phyloP scores from a whole-genome alignment of 768 basidiomycete genomes.

The Suillus alpinus region DNA sequence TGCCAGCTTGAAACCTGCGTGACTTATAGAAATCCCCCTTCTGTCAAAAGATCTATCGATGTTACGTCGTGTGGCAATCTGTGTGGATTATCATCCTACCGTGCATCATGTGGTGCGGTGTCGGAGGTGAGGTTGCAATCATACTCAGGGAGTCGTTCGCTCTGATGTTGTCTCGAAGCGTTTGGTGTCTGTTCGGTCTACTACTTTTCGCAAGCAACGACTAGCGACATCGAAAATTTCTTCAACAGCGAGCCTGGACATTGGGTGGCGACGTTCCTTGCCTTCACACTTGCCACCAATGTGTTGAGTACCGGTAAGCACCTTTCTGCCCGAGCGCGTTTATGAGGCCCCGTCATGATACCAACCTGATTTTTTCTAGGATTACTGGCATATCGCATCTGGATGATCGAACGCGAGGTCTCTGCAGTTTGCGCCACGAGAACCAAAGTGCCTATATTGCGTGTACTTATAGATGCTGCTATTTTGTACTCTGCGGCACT shows the following conservation, averaged over 20 bases:
- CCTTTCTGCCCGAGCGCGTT: too few relatives aligned
- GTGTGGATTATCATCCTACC: constrained; percentile 10
- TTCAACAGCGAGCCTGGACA: too few relatives aligned
- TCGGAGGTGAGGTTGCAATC: constrained; percentile 4
- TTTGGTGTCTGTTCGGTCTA: too few relatives aligned
- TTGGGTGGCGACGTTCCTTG: too few relatives aligned
- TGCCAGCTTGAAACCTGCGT: neutral
- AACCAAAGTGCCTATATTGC: neutral
- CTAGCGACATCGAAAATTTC: too few relatives aligned
- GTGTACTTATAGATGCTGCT: neutral
- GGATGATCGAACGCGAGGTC: neutral
- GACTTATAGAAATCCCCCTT: neutral
- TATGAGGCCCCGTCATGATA: neutral
- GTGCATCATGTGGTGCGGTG: constrained; percentile 4
- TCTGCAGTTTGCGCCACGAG: neutral
- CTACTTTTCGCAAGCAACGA: too few relatives aligned
- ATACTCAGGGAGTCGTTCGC: too few relatives aligned
- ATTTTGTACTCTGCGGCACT: constrained; percentile 5
- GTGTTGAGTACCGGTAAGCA: too few relatives aligned
- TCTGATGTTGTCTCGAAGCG: too few relatives aligned
- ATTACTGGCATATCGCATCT: too few relatives aligned
- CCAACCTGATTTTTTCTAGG: too few relatives aligned
- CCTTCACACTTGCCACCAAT: too few relatives aligned
- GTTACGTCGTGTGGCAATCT: constrained; percentile 13
- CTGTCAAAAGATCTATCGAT: constrained; percentile 1